phyloP scores from a whole-genome alignment of 1,284 basidiomycete genomes.

The Pterulicium gracile region DNA sequence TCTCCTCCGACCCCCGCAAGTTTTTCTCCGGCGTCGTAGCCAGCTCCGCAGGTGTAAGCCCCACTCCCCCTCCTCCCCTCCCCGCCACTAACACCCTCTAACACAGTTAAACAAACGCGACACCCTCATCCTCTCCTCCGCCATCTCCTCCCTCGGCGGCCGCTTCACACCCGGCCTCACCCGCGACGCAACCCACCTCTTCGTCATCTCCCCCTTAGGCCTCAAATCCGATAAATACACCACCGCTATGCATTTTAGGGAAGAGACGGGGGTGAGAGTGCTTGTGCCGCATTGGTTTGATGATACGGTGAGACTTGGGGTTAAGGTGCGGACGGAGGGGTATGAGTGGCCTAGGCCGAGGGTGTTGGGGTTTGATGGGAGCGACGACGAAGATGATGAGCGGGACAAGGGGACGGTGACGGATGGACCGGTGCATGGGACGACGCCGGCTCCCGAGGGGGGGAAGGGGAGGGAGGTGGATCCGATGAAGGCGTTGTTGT shows the following conservation, averaged over 20 bases:
- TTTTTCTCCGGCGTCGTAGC: conserved; percentile 79
- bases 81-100: conserved; percentile 15
- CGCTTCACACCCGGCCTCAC: conserved; percentile 70
- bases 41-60: conserved; percentile 51
- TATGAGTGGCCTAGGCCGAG: conserved; percentile 70
- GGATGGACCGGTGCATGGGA: no score
- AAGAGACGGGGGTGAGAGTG: conserved; percentile 44
- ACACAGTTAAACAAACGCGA: conserved; percentile 53
- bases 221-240: conserved; percentile 40
- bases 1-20: conserved; percentile 65
- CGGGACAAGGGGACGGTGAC: no score
- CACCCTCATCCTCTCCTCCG: conserved; percentile 62
- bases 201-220: conserved; percentile 42
- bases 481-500: conserved; percentile 32
- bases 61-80: conserved; percentile 2
- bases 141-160: conserved; percentile 71
- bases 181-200: conserved; percentile 78
- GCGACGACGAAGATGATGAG: conserved; percentile 9
- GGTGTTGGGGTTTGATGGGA: conserved; percentile 25
- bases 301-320: conserved; percentile 58
- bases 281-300: conserved; percentile 80
- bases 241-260: conserved; percentile 48
- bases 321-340: conserved; percentile 40
- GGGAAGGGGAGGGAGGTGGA: conserved; percentile 22
- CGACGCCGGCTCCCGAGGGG: conserved; percentile 7